Percentiles rank a stretch among this genome's conserved stretches.
phyloP scores from a whole-genome alignment of 441 rosid genomes.

The Arabidopsis hybrid region DNA sequence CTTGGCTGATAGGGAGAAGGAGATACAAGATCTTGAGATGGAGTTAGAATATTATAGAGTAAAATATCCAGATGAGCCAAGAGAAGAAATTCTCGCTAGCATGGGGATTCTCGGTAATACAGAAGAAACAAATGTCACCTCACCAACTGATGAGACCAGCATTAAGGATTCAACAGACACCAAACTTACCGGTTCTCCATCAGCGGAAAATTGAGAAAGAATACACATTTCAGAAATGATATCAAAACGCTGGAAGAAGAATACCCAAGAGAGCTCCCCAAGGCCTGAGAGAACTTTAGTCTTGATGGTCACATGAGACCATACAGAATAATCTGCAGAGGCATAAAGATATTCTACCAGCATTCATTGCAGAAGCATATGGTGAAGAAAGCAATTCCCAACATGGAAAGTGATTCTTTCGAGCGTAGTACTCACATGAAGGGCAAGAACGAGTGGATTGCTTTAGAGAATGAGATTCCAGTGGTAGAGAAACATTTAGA shows the following conservation, averaged over 20 bases:
- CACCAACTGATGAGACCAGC: conserved; percentile 31
- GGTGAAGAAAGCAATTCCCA: conserved; percentile 38
- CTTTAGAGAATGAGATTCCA: conserved; percentile 53
- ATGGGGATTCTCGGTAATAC: conserved; percentile 39
- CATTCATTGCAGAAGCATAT: conserved; percentile 39
- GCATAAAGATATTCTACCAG: conserved; percentile 31
- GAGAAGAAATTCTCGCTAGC: conserved; percentile 37
- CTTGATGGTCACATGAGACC: conserved; percentile 38
- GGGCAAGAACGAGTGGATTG: conserved; percentile 38
- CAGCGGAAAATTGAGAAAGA: conserved; percentile 49
- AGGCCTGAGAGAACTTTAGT: conserved; percentile 37
- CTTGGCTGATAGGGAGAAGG: conserved; percentile 64
- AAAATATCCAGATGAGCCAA: conserved; percentile 51
- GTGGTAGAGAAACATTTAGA: conserved; percentile 60
- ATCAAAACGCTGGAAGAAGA: conserved; percentile 36
- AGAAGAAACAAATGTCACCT: conserved; percentile 32
- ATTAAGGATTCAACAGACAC: conserved; percentile 25
- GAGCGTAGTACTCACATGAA: conserved; percentile 19
- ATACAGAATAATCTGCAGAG: conserved; percentile 40
- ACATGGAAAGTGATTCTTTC: conserved; percentile 35
- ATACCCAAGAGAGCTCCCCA: conserved; percentile 36
- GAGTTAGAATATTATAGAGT: conserved; percentile 57
- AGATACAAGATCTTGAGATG: conserved; percentile 67
- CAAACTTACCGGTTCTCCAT: conserved; percentile 38
- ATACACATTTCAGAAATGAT: conserved; percentile 50